Base-by-base conservation (phyloP, 768 basidiomycete species). In the Coprinellus aureogranulatus region DNA sequence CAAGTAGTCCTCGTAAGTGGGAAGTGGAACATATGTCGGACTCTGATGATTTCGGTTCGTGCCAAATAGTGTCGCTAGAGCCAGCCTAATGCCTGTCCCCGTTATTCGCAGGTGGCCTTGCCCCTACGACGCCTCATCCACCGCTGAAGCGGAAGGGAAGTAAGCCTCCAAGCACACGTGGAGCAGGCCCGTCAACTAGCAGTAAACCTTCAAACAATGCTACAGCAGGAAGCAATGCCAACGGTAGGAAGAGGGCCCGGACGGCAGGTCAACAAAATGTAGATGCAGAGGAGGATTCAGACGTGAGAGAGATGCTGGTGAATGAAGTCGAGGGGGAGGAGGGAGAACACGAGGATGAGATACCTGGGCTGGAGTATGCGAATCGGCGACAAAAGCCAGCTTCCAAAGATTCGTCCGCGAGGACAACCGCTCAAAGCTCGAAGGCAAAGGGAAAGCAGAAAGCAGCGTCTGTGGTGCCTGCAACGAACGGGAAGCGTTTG, bases 41-140 rank as follows among this genome's bases (percentile, higher is more conserved):
- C 39, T 62, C 60, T 18, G 64, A 65, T 46, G 64, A 65, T 4
- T 53, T 65, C 47, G 62, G 64, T 65, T 25, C 14, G 62, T 58
- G 25, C 41, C 25, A 12, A 34, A 14, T 14, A 34, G 34, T 6
- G 34, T 14, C 14, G 34, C 8, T 34, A 14, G 34, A 34, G 14
- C 6, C 8, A 6, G 34, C 14, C 6, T 34, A 34, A 34, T 6
- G 6, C 18, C 41, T n/a, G 16, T 8, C 41, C 8, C 18, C 20
- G 9, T 8, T 8, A 8, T 44, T 5, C 9, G 18, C 31, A 68
- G 67, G 67, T 26, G 67, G 67, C 31, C 63, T 66, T 53, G 54
- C 53, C 2, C 60, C 62, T n/a, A 67, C 65, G 12, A 67, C 66
- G 14, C 64, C 66, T 42, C 45, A 42, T 52, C 54, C 56, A 3